phyloP scores from a whole-genome alignment of 1,139 yeast species.

The Starmera stellimalicola region DNA sequence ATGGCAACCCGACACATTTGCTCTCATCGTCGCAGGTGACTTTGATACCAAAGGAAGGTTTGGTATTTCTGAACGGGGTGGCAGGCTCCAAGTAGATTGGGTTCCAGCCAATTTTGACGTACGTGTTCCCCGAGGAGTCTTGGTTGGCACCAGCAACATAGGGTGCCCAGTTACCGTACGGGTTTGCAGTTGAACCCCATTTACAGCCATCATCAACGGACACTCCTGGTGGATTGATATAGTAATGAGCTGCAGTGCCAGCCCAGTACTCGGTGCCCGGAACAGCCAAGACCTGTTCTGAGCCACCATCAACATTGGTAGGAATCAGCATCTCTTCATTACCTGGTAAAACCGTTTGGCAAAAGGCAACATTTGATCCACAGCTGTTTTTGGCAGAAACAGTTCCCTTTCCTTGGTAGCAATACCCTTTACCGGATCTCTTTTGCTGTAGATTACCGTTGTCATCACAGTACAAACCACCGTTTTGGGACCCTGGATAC shows the following conservation, averaged over 20 bases:
- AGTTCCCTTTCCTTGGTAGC: constrained; percentile 71
- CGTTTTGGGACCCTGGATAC: constrained; percentile 67
- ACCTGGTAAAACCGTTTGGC: constrained; percentile 91
- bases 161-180: constrained; percentile 87
- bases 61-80: constrained; percentile 40
- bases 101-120: constrained; percentile 83
- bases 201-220: constrained; percentile 68
- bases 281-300: constrained; percentile 54
- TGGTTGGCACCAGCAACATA: constrained; percentile 86
- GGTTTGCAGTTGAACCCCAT: constrained; percentile 66
- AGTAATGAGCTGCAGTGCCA: constrained; percentile 78
- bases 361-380: constrained; percentile 57
- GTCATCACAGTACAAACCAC: constrained; percentile 69
- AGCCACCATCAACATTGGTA: constrained; percentile 45
- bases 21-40: constrained; percentile 61
- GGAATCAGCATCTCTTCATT: constrained; percentile 92
- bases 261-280: constrained; percentile 74
- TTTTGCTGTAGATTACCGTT: constrained; percentile 64
- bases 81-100: constrained; percentile 64
- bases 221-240: constrained; percentile 80
- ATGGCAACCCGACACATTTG: constrained; percentile 64
- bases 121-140: constrained; percentile 60
- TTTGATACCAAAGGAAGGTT: constrained; percentile 64
- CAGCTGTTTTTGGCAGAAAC: constrained; percentile 51
- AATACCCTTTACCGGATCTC: constrained; percentile 47